Percentiles rank a stretch among this genome's conserved stretches.
These are phyloP conservation scores for Beauveria pseudobassiana DNA, from an alignment of 2,329 filamentous ascomycete genomes.

Conservation along the genomic window DNA sequence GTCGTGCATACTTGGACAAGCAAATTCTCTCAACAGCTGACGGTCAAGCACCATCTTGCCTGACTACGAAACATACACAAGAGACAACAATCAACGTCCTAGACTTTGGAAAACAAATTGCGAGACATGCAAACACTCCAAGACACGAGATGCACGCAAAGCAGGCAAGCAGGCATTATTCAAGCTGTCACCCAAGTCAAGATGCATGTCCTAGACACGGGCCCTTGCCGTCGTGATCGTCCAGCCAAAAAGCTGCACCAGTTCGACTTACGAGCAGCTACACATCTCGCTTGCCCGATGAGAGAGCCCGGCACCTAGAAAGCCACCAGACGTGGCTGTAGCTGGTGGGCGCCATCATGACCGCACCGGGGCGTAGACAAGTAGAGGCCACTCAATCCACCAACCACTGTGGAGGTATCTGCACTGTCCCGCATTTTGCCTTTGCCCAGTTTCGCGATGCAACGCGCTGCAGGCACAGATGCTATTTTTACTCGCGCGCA, in stretches of 20 bases:
- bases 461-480: not conserved
- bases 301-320: not conserved
- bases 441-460: not conserved
- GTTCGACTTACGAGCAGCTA: not conserved
- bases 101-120: too few relatives aligned
- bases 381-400: too few relatives aligned
- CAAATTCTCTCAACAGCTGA: not conserved
- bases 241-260: not conserved
- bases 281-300: not conserved
- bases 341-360: not conserved
- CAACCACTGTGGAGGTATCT: too few relatives aligned
- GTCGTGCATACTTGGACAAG: not conserved
- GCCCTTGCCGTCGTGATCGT: not conserved
- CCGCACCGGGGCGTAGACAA: not conserved
- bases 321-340: not conserved
- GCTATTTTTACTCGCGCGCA: not conserved
- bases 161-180: too few relatives aligned
- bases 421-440: not conserved
- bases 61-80: not conserved
- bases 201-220: not conserved
- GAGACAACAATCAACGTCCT: too few relatives aligned
- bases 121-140: not conserved
- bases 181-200: too few relatives aligned
- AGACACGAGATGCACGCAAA: not conserved
- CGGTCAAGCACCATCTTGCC: not conserved